These are phyloP conservation scores for Blumeria graminis DNA, from an alignment of 2,329 filamentous ascomycete species.

Conservation along the genomic window DNA sequence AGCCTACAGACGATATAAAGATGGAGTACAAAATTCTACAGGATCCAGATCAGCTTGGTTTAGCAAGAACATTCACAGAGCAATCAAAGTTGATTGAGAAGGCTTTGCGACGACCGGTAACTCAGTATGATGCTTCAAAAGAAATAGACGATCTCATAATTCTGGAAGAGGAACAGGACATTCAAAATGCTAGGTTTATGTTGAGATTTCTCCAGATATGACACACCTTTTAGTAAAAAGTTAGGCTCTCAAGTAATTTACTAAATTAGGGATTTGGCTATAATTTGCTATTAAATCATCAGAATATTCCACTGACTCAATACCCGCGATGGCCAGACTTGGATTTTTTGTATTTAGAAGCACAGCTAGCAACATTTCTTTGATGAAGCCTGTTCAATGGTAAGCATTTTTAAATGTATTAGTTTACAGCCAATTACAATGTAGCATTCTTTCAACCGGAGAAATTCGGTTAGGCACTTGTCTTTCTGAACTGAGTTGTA, in stretches of 20 bases:
- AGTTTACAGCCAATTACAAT: slow-evolving; percentile 28
- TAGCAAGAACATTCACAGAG: slow-evolving; percentile 43
- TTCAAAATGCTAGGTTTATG: slow-evolving; percentile 61
- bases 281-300: too few species aligned
- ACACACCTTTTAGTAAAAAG: slow-evolving; percentile 5
- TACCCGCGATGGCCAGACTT: too few species aligned
- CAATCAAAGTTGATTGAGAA: slow-evolving; percentile 51
- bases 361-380: slow-evolving; percentile 13
- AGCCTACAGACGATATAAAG: slow-evolving; percentile 79
- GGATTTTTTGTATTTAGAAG: too few species aligned
- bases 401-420: slow-evolving; percentile 5
- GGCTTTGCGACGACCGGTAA: slow-evolving; percentile 50
- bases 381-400: slow-evolving; percentile 22
- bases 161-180: slow-evolving; percentile 61
- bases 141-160: slow-evolving; percentile 38
- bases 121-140: slow-evolving; percentile 38
- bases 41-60: slow-evolving; percentile 53
- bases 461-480: slow-evolving; percentile 69
- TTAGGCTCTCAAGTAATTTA: too few species aligned
- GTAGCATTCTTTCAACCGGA: slow-evolving; percentile 69
- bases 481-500: slow-evolving; percentile 81
- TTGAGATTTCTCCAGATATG: slow-evolving; percentile 53
- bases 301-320: too few species aligned
- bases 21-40: slow-evolving; percentile 74
- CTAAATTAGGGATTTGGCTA: too few species aligned